A percentile compares a stretch with the other conserved stretches of the same genome.
These are phyloP conservation scores for Xerocomellus amylosporus DNA, from an alignment of 768 basidiomycete species.

Conservation along the genomic window DNA sequence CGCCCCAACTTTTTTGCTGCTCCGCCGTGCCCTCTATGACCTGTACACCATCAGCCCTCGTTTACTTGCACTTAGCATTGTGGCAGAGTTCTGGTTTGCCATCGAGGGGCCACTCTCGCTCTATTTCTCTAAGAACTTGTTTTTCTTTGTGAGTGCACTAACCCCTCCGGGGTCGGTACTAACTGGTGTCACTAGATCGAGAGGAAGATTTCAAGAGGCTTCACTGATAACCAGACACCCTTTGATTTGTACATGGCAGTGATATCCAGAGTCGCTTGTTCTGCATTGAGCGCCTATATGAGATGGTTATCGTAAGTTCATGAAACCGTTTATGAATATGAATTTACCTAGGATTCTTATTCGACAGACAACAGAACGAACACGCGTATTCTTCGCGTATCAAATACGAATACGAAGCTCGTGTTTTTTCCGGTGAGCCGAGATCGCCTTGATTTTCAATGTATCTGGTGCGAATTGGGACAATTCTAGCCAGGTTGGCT, in stretches of 20 bases:
- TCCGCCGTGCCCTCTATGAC: conserved; percentile 21
- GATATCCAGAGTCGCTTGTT: conserved; percentile 13
- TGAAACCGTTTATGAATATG: not conserved
- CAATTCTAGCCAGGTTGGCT: conserved; percentile 13
- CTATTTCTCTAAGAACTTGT: conserved; percentile 22
- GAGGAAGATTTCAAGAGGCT: conserved; percentile 7
- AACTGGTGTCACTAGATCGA: conserved; percentile 20
- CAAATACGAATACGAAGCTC: conserved; percentile 19
- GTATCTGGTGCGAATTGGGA: not conserved
- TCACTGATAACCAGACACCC: not conserved
- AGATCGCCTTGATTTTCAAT: not conserved
- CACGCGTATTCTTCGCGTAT: conserved; percentile 16
- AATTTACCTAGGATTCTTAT: not conserved
- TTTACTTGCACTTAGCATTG: conserved; percentile 10
- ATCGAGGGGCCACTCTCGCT: conserved; percentile 19
- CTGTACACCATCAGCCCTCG: conserved; percentile 23
- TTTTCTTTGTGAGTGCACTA: conserved; percentile 17
- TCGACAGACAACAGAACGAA: conserved; percentile 1
- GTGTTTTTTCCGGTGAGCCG: conserved; percentile 18
- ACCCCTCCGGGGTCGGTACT: not conserved
- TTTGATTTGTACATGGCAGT: conserved; percentile 12
- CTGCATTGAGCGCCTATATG: conserved; percentile 15
- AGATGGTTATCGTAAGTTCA: conserved; percentile 19
- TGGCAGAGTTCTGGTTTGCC: conserved; percentile 18
- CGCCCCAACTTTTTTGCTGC: not conserved